Evolutionary conservation across 306 rosid species (phyloP).

Genomic region (Vigna trinervia): DNA sequence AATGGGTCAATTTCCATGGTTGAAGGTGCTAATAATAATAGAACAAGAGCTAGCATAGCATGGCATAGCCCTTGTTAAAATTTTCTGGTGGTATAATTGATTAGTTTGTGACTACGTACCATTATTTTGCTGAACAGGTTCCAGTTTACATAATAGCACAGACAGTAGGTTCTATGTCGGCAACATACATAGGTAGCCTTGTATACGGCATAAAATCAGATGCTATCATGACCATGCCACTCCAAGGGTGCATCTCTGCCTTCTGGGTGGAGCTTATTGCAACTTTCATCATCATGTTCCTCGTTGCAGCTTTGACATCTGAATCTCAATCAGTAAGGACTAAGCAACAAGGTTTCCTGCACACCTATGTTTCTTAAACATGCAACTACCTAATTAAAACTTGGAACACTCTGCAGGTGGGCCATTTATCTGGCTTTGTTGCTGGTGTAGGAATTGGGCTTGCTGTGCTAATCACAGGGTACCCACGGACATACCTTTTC

Average conservation of each 20-base stretch:
- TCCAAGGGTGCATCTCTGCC: constrained; percentile 66
- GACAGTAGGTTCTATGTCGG: constrained; percentile 68
- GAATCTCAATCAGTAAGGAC: constrained; percentile 65
- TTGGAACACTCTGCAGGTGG: constrained; percentile 55
- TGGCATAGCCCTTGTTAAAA: constrained; percentile 15
- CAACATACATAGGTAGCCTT: constrained; percentile 65
- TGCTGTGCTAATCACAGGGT: constrained; percentile 86
- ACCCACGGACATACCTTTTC: neutral
- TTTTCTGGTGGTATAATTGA: constrained; percentile 1
- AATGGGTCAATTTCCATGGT: constrained; percentile 83
- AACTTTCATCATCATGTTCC: constrained; percentile 76
- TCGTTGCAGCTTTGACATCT: constrained; percentile 67
- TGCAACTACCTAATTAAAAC: neutral
- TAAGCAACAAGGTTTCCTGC: constrained; percentile 21
- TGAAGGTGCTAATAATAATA: constrained; percentile 52
- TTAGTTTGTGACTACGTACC: constrained; percentile 27
- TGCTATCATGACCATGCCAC: constrained; percentile 63
- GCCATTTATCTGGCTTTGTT: constrained; percentile 75
- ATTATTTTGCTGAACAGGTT: constrained; percentile 56
- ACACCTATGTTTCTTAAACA: neutral
- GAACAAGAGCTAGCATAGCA: constrained; percentile 13
- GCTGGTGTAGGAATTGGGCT: constrained; percentile 78
- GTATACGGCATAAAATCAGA: constrained; percentile 69
- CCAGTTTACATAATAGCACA: constrained; percentile 72
- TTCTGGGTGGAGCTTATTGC: constrained; percentile 85